Evolutionary conservation across 148 eudicot species (phyloP).

Genomic region (Nepenthes mirabilis): DNA sequence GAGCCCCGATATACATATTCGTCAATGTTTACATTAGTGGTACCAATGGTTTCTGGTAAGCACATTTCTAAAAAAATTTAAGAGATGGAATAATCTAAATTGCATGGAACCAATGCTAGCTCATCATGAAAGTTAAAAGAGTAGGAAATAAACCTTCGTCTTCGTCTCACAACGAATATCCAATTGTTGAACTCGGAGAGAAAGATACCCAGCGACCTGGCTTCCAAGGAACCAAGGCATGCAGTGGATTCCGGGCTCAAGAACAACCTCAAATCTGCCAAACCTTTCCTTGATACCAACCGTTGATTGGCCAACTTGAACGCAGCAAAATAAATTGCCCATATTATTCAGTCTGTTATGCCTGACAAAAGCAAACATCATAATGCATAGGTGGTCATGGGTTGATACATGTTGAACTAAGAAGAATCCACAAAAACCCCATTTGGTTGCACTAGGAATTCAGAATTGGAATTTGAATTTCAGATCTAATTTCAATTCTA

Average conservation of each 20-base stretch:
- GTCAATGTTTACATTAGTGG: too few species aligned
- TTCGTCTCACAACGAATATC: constrained; percentile 19
- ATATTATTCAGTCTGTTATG: constrained; percentile 12
- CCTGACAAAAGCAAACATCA: not conserved
- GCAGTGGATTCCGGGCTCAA: constrained; percentile 33
- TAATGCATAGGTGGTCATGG: too few species aligned
- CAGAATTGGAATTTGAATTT: too few species aligned
- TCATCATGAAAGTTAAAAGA: not conserved
- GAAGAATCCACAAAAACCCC: too few species aligned
- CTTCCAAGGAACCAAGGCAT: constrained; percentile 33
- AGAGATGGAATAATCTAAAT: not conserved
- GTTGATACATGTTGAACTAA: too few species aligned
- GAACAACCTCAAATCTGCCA: constrained; percentile 27
- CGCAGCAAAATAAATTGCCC: constrained; percentile 26
- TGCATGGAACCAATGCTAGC: not conserved
- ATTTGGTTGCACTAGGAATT: too few species aligned
- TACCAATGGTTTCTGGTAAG: not conserved
- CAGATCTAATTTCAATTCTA: too few species aligned
- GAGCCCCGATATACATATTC: too few species aligned
- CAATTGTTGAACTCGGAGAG: constrained; percentile 26
- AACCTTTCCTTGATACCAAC: constrained; percentile 30
- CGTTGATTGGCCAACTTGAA: constrained; percentile 31
- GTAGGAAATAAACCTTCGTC: constrained; percentile 14
- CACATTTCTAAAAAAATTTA: not conserved
- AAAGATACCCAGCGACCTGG: constrained; percentile 23